Conservation (phyloP, 2,329 filamentous ascomycete genomes). For the Hymenoscyphus occultus region DNA sequence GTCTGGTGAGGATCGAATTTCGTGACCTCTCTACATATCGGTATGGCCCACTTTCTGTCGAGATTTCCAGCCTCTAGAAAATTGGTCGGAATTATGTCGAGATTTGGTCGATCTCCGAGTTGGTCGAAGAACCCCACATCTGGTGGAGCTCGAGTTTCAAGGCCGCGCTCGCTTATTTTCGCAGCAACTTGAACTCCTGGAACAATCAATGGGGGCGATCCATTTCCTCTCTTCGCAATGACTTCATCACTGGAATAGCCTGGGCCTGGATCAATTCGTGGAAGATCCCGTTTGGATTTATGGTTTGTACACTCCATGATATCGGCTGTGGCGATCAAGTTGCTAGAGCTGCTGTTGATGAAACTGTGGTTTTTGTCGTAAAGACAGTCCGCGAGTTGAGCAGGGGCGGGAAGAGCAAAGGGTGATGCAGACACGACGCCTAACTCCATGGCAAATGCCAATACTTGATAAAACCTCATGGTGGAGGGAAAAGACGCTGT, state of each 20-base stretch:
- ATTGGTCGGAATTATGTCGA: neutral
- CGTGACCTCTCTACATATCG: neutral
- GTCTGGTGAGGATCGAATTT: conserved; percentile 6
- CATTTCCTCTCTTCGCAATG: neutral
- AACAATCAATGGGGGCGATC: neutral
- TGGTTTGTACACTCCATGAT: neutral
- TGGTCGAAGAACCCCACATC: conserved; percentile 5
- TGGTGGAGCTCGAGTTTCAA: conserved; percentile 2
- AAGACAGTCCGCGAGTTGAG: conserved; percentile 9
- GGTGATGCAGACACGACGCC: neutral
- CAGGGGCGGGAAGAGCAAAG: neutral
- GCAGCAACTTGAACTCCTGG: conserved; percentile 4
- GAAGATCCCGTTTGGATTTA: conserved; percentile 1
- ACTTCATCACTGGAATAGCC: neutral
- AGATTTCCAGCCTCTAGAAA: neutral
- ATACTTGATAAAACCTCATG: neutral
- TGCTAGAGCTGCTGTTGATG: neutral
- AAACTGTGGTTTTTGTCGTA: conserved; percentile 8
- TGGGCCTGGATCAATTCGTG: neutral
- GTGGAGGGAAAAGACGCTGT: neutral
- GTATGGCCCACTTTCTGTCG: neutral
- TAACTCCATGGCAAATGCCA: neutral
- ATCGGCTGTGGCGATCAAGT: neutral
- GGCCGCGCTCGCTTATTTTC: neutral
- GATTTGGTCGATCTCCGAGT: neutral